These are phyloP conservation scores for Aspergillus wentii DNA, from an alignment of 495 filamentous ascomycete species.

Conservation along the genomic window DNA sequence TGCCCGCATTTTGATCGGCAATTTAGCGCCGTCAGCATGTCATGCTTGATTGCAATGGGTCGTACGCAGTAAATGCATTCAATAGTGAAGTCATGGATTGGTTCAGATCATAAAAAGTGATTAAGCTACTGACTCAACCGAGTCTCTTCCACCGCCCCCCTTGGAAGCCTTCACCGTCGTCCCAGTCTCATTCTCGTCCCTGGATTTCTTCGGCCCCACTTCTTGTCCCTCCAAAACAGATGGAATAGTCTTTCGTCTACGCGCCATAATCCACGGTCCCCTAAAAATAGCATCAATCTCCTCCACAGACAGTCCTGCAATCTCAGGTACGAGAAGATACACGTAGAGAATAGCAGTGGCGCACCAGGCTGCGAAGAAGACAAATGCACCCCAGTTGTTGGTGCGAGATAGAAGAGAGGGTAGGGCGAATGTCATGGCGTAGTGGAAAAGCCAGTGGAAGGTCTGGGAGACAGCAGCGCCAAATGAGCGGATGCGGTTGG, in stretches of 20 bases:
- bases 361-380: conserved; percentile 18
- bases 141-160: no score
- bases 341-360: conserved; percentile 9
- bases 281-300: not conserved
- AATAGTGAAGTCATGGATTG: no score
- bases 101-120: no score
- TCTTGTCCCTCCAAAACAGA: not conserved
- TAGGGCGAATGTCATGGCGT: conserved; percentile 7
- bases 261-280: not conserved
- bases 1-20: not conserved
- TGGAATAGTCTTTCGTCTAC: not conserved
- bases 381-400: conserved; percentile 17
- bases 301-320: not conserved
- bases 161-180: no score
- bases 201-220: not conserved
- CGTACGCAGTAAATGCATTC: no score
- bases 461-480: conserved; percentile 10
- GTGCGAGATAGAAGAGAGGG: conserved; percentile 6
- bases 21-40: no score
- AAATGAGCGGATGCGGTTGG: conserved; percentile 18
- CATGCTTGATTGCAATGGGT: no score
- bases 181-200: no score
- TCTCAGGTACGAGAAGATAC: no score
- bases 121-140: no score
- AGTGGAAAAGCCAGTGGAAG: conserved; percentile 18